A percentile compares a stretch with the other conserved stretches of the same genome.
Evolutionary conservation across 306 rosid genomes (phyloP).

Genomic region (Cucumis cinereus): DNA sequence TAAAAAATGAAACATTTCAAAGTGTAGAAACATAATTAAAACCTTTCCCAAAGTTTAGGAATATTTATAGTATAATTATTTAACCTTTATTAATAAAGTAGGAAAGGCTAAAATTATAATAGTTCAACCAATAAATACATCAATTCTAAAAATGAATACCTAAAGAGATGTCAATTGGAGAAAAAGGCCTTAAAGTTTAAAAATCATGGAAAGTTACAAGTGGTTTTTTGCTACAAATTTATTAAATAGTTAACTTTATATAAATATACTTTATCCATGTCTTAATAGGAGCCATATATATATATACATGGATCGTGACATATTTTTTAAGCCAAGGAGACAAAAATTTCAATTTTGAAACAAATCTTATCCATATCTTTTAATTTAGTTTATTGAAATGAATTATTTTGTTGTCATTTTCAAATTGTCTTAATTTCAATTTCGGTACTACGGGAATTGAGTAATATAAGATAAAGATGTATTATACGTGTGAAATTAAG

Average conservation of each 20-base stretch:
- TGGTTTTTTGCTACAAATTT: neutral
- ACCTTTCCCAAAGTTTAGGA: too few relatives aligned
- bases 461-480: neutral
- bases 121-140: too few relatives aligned
- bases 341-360: neutral
- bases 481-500: neutral
- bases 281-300: neutral
- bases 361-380: constrained; percentile 5
- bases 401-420: neutral
- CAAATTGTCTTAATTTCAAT: neutral
- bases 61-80: too few relatives aligned
- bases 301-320: neutral
- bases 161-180: too few relatives aligned
- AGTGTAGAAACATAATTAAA: too few relatives aligned
- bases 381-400: neutral
- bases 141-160: too few relatives aligned
- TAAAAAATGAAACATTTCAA: too few relatives aligned
- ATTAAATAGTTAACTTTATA: neutral
- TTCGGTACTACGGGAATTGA: neutral
- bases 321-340: neutral
- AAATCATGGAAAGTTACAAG: neutral
- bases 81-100: too few relatives aligned
- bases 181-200: neutral
- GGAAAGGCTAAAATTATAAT: too few relatives aligned
- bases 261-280: neutral